Evolutionary conservation across 495 filamentous ascomycete species (phyloP), one percentile per base, ranked within the genome.

Genomic region (Chaetomium fimeti): DNA sequence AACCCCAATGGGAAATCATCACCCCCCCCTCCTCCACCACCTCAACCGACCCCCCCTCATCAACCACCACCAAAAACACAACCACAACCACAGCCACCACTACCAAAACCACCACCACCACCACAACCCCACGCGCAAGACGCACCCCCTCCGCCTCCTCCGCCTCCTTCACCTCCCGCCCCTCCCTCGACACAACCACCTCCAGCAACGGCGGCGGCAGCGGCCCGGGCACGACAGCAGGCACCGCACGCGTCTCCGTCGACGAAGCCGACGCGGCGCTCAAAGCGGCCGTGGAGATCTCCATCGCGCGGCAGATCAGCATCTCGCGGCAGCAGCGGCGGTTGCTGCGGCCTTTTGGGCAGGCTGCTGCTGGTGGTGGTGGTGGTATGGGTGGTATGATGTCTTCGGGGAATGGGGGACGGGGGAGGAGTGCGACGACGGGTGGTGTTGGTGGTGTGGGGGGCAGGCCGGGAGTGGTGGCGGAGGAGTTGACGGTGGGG

Each of bases 301-400:
- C 82, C 20, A 85, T 87, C 63, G 84, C 85, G 3, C 71, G 85
- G 12, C 83, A 86, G 68, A 84, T 87, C 65, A 83, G 80, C 43
- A 77, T 87, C 25, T 85, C 84, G 36, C 69, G 81, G 42, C 78
- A 83, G 68, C 84, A 86, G 73, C 74, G 79, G 1, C 76, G 79
- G 68, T 64, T 86, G 53, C 71, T 87, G 64, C 72, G 72, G 20
- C 58, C 76, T 4, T 48, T 48, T 38, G 52, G 28, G n/a, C 13
- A 7, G 16, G 52, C 8, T 13, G 27, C n/a, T n/a, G n/a, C n/a
- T n/a, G n/a, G n/a, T n/a, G n/a, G n/a, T n/a, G n/a, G n/a, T n/a
- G n/a, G n/a, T n/a, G n/a, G n/a, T n/a, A n/a, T n/a, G n/a, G n/a
- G 22, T 5, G 24, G 16, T 7, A 47, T 18, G 5, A 11, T 36